Evolutionary conservation across 768 basidiomycete genomes (phyloP).

Genomic region (Dentipellis fragilis): DNA sequence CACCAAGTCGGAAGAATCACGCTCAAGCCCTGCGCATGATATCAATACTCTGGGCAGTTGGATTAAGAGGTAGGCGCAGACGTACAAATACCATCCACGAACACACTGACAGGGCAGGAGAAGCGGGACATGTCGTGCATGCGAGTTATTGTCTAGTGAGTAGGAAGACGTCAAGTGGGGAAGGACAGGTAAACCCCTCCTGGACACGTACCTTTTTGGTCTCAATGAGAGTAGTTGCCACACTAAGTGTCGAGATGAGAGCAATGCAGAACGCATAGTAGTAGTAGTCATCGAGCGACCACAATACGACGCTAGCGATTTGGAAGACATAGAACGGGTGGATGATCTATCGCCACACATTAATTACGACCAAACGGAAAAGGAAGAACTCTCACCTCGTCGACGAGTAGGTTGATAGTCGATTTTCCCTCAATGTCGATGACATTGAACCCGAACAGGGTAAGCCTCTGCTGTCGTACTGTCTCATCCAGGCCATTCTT

Average conservation of each 20-base stretch:
- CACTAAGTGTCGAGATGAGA: slow-evolving; percentile 78
- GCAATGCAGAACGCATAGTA: slow-evolving; percentile 98
- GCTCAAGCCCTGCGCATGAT: slow-evolving; percentile 46
- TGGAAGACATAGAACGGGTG: slow-evolving; percentile 99
- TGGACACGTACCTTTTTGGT: slow-evolving; percentile 66
- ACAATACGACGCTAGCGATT: slow-evolving; percentile 86
- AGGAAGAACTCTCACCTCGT: slow-evolving; percentile 55
- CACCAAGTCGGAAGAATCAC: slow-evolving; percentile 71
- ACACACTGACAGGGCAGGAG: slow-evolving; percentile 63
- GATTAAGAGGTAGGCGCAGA: neutral
- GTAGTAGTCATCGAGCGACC: slow-evolving; percentile 93
- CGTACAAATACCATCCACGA: slow-evolving; percentile 52
- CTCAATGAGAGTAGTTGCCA: slow-evolving; percentile 79
- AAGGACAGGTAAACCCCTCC: neutral
- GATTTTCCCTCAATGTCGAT: slow-evolving; percentile 90
- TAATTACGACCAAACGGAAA: neutral
- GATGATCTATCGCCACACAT: slow-evolving; percentile 49
- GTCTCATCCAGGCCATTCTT: slow-evolving; percentile 50
- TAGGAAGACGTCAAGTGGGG: neutral
- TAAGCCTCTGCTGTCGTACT: slow-evolving; percentile 52
- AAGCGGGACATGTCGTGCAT: slow-evolving; percentile 97
- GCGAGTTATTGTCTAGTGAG: slow-evolving; percentile 66
- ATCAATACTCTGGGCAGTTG: neutral
- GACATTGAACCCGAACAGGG: slow-evolving; percentile 75
- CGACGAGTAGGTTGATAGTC: slow-evolving; percentile 63